These are phyloP conservation scores for Clavispora phyllophila DNA, from an alignment of 805 yeast genomes.

Conservation along the genomic window DNA sequence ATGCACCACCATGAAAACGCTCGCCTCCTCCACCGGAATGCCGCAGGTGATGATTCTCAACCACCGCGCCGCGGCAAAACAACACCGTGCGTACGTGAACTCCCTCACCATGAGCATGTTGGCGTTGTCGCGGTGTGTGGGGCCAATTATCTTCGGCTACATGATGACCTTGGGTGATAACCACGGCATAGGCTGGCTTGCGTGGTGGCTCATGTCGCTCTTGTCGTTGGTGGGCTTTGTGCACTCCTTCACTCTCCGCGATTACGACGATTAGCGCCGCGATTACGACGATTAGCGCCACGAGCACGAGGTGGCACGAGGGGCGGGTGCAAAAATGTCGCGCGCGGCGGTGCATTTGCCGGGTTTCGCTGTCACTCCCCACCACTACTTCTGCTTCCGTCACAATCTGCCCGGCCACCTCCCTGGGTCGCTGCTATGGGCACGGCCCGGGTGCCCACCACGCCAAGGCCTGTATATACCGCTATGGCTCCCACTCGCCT, in stretches of 20 bases:
- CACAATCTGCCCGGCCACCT: too few species aligned
- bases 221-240: conserved; percentile 25
- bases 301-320: too few species aligned
- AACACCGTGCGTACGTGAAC: conserved; percentile 34
- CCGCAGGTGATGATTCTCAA: conserved; percentile 32
- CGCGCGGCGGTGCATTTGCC: too few species aligned
- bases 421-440: too few species aligned
- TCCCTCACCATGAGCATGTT: conserved; percentile 29
- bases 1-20: conserved; percentile 27
- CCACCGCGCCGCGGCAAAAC: conserved; percentile 31
- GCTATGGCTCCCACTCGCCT: too few species aligned
- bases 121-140: conserved; percentile 29
- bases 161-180: conserved; percentile 30
- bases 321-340: too few species aligned
- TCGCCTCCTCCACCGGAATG: conserved; percentile 32
- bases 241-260: conserved; percentile 25
- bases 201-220: conserved; percentile 32
- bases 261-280: conserved; percentile 20
- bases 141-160: conserved; percentile 31
- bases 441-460: too few species aligned
- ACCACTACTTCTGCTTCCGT: too few species aligned
- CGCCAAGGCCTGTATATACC: too few species aligned
- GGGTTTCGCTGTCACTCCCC: too few species aligned
- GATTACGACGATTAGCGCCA: not conserved
- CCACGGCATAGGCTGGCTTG: conserved; percentile 21